Percentiles rank a stretch among this genome's conserved stretches.
These are phyloP conservation scores for Candida sojae DNA, from an alignment of 1,139 yeast species.

Conservation along the genomic window DNA sequence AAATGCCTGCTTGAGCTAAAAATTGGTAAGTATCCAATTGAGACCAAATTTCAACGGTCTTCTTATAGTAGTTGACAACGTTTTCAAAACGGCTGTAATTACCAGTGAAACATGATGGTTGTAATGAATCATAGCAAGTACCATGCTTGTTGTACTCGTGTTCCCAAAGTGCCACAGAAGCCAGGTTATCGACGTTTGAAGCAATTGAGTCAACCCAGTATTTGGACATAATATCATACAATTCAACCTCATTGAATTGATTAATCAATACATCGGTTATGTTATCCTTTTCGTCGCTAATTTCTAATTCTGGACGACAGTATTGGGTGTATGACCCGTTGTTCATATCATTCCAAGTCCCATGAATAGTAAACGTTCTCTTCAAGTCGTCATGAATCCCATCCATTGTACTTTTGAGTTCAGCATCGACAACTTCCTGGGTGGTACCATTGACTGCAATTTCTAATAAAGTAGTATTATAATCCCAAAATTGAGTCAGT, in stretches of 20 bases:
- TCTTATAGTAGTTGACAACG: slow-evolving; percentile 35
- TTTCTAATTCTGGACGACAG: slow-evolving; percentile 34
- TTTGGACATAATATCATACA: slow-evolving; percentile 31
- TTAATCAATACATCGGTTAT: slow-evolving; percentile 31
- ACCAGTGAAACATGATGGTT: slow-evolving; percentile 36
- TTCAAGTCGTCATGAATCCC: slow-evolving; percentile 14
- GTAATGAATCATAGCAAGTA: slow-evolving; percentile 45
- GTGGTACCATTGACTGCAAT: slow-evolving; percentile 22
- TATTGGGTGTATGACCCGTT: slow-evolving; percentile 35
- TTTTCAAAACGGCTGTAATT: slow-evolving; percentile 32
- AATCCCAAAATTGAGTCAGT: slow-evolving; percentile 47
- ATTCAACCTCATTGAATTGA: slow-evolving; percentile 28
- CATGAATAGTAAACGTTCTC: slow-evolving; percentile 40
- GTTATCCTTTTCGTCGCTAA: slow-evolving; percentile 27
- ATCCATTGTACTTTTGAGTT: slow-evolving; percentile 8
- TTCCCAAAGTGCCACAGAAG: slow-evolving; percentile 34
- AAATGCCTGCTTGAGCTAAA: slow-evolving; percentile 34
- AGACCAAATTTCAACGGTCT: slow-evolving; percentile 36
- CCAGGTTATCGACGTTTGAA: slow-evolving; percentile 32
- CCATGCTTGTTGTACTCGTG: slow-evolving; percentile 49
- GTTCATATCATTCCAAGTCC: slow-evolving; percentile 44
- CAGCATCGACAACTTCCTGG: slow-evolving; percentile 14
- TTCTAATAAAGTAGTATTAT: slow-evolving; percentile 24
- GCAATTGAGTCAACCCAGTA: slow-evolving; percentile 40
- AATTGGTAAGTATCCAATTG: slow-evolving; percentile 36